Conservation (phyloP, 1,139 yeast genomes). For the Debaryomyces sp. region DNA sequence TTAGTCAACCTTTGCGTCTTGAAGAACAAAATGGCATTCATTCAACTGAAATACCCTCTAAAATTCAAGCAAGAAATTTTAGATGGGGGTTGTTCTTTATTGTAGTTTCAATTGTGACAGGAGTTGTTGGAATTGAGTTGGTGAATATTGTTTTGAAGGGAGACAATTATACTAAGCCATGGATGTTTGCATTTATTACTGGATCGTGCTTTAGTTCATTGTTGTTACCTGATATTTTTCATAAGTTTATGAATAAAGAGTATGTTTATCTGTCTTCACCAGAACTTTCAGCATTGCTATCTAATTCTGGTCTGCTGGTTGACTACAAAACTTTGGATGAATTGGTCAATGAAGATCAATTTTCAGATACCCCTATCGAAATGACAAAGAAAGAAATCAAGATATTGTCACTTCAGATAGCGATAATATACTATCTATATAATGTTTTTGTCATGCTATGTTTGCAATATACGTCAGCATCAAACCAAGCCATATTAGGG, state of each 20-base stretch:
- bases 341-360: not conserved
- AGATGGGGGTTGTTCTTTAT: not conserved
- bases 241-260: not conserved
- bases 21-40: not conserved
- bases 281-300: not conserved
- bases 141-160: constrained; percentile 52
- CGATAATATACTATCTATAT: constrained; percentile 45
- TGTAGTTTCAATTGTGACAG: not conserved
- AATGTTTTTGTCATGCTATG: constrained; percentile 44
- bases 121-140: constrained; percentile 34
- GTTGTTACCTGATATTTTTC: constrained; percentile 40
- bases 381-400: constrained; percentile 35
- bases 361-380: constrained; percentile 10
- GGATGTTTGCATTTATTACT: constrained; percentile 47
- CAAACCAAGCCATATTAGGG: constrained; percentile 54
- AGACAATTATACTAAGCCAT: constrained; percentile 50
- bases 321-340: not conserved
- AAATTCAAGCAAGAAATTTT: not conserved
- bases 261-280: not conserved
- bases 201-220: constrained; percentile 51
- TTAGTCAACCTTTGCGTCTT: not conserved
- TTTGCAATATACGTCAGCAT: constrained; percentile 53
- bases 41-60: not conserved
- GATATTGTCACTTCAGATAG: constrained; percentile 38
- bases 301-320: not conserved